These are phyloP conservation scores for Phytophthora ohioensis DNA, from an alignment of 352 stramenopile genomes.

Conservation along the genomic window DNA sequence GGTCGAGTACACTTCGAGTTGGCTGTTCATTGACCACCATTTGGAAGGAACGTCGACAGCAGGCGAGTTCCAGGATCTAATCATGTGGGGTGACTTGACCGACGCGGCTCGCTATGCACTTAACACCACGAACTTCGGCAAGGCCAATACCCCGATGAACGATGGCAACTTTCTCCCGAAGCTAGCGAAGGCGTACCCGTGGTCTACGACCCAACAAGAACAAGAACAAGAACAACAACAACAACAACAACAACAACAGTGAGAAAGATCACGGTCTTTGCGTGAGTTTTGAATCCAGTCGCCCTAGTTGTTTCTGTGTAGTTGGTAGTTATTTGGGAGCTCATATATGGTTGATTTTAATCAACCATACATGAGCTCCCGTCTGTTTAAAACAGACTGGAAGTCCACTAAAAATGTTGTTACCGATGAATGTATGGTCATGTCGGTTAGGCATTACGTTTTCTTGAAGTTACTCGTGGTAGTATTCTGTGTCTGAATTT, in stretches of 20 bases:
- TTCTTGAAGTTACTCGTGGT: too few species aligned
- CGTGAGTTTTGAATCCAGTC: too few species aligned
- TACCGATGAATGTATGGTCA: too few species aligned
- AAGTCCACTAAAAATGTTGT: too few species aligned
- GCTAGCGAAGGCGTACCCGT: slow-evolving; percentile 27
- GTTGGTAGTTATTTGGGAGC: too few species aligned
- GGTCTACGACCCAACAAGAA: not conserved
- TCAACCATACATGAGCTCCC: too few species aligned
- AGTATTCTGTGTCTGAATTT: too few species aligned
- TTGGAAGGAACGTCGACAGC: slow-evolving; percentile 19
- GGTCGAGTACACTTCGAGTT: slow-evolving; percentile 31
- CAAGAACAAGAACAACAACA: not conserved
- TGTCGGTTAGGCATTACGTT: too few species aligned
- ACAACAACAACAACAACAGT: not conserved
- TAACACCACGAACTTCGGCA: slow-evolving; percentile 35
- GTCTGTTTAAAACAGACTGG: too few species aligned
- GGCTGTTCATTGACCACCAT: slow-evolving; percentile 31
- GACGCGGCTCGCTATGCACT: slow-evolving; percentile 32
- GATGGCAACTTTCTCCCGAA: slow-evolving; percentile 39
- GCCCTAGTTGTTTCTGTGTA: too few species aligned
- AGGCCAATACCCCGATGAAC: slow-evolving; percentile 39
- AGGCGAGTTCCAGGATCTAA: slow-evolving; percentile 37
- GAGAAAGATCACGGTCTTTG: not conserved
- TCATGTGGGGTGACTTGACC: slow-evolving; percentile 36
- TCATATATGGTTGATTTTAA: too few species aligned